These are phyloP conservation scores for Eucalyptus cloeziana DNA, from an alignment of 345 rosid species.

Conservation along the genomic window DNA sequence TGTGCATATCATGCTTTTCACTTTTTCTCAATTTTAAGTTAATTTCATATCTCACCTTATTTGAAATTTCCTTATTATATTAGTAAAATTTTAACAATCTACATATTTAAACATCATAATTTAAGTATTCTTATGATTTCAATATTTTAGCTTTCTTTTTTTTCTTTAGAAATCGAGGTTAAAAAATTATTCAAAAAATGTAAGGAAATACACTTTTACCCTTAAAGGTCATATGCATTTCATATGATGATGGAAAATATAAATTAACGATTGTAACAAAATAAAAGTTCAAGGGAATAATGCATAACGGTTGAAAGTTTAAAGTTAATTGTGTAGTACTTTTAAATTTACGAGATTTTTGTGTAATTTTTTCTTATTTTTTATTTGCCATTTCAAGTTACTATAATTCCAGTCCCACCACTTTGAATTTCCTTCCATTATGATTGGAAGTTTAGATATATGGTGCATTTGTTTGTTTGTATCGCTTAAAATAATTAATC, in stretches of 20 bases:
- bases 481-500: no score
- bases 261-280: background rate
- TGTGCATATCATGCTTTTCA: no score
- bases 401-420: background rate
- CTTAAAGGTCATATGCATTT: background rate
- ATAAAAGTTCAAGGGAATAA: background rate
- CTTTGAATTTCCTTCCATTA: background rate
- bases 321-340: background rate
- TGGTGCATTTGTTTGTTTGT: background rate
- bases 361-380: no score
- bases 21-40: background rate
- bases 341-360: background rate
- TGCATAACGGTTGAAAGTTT: background rate
- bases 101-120: background rate
- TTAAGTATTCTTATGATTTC: background rate
- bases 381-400: no score
- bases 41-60: background rate
- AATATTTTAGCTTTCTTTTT: background rate
- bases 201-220: background rate
- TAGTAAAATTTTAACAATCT: background rate
- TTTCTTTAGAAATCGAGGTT: background rate
- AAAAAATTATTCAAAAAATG: background rate
- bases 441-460: background rate
- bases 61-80: background rate
- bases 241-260: background rate